These are phyloP conservation scores for Chamaecrista fasciculata DNA, from an alignment of 306 rosid genomes.

Conservation along the genomic window DNA sequence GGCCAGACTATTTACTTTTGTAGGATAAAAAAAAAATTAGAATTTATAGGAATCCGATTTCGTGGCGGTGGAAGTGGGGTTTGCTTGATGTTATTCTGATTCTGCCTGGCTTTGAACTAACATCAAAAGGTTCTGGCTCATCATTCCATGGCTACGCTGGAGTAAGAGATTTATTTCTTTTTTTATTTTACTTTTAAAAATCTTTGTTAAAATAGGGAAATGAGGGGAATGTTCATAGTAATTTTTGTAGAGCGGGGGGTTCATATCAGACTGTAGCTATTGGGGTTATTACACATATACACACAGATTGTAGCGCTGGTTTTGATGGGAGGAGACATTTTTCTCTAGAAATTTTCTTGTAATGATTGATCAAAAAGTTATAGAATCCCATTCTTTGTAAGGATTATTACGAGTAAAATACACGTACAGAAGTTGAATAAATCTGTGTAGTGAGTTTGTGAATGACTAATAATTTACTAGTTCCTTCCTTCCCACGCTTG, in stretches of 20 bases:
- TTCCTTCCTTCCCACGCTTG: too few species aligned
- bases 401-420: slow-evolving; percentile 33
- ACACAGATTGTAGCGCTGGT: slow-evolving; percentile 31
- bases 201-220: slow-evolving; percentile 34
- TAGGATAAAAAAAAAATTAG: slow-evolving; percentile 27
- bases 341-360: slow-evolving; percentile 37
- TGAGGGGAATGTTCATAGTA: slow-evolving; percentile 33
- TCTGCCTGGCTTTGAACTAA: slow-evolving; percentile 46
- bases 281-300: slow-evolving; percentile 29
- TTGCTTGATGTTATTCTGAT: slow-evolving; percentile 30
- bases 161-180: slow-evolving; percentile 36
- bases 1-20: slow-evolving; percentile 11
- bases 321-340: slow-evolving; percentile 40
- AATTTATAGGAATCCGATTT: slow-evolving; percentile 33
- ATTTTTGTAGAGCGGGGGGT: slow-evolving; percentile 66
- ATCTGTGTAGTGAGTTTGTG: slow-evolving; percentile 3
- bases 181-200: too few species aligned
- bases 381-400: slow-evolving; percentile 37
- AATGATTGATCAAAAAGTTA: slow-evolving; percentile 30
- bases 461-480: not conserved
- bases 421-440: slow-evolving; percentile 18
- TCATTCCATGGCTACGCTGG: slow-evolving; percentile 40
- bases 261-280: slow-evolving; percentile 33
- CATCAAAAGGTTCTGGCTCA: slow-evolving; percentile 46
- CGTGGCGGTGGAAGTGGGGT: slow-evolving; percentile 26